Base-by-base conservation (phyloP, 768 basidiomycete genomes). In the Lentinus brumalis region DNA sequence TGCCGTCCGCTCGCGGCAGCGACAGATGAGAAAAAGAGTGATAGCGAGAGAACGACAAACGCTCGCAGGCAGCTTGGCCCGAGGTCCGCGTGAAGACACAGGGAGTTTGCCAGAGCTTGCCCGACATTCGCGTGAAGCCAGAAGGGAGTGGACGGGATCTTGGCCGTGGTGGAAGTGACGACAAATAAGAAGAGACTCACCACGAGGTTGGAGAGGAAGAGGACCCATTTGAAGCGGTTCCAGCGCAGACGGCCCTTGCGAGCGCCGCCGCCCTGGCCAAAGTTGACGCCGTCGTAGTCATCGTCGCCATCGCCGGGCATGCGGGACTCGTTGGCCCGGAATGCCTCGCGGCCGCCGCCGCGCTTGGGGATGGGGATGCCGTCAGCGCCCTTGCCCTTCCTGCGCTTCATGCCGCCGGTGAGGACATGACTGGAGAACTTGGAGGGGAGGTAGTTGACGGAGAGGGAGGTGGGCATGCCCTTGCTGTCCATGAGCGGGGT, bases 191-290 rank as follows among this genome's bases (percentile, higher is more conserved):
- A 26, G 9, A 39, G 39, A 79, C 82, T 68, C 59, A 84, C 83
- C 38, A 86, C 38, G 38, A 78, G 67, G 69, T 92, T 94, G 50
- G 88, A 76, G 50, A 84, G 46, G 72, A 94, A 88, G 4, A 94
- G 72, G 11, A 81, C 75, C 91, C 91, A 93, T 72, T 95, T 94
- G 81, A 94, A 94, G 63, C 78, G 82, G 69, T 86, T 94, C 92
- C 92, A 95, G 15, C 86, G 77, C 58, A 89, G 74, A 62, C 75
- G 75, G 51, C 79, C 72, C 61, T 76, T 75, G 60, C 73, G 74
- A 56, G 76, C 75, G 32, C 21, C 21, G 21, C 21, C 21, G 21
- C 74, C 72, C 51, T 73, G 75, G 18, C 67, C 74, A 69, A 81
- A 83, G 40, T 66, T 65, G 31, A 76, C 66, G 15, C 76, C 75